Conservation (phyloP, 768 basidiomycete species). For the Termitomyces sp. region DNA sequence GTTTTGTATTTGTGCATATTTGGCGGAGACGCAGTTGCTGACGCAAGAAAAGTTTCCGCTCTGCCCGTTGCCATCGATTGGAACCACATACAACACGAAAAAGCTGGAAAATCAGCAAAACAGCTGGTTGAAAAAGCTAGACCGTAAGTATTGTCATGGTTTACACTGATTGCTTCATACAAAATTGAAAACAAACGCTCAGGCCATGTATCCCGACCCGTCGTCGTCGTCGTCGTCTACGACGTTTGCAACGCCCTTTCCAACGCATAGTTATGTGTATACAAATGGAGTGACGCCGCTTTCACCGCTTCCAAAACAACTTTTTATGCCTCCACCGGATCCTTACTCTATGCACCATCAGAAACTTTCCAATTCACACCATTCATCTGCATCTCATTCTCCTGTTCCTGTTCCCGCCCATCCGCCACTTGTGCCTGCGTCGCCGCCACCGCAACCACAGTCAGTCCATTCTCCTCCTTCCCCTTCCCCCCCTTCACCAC, state of each 20-base stretch:
- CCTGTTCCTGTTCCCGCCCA: neutral
- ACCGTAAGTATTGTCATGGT: neutral
- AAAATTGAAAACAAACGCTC: neutral
- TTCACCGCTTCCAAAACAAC: conserved; percentile 61
- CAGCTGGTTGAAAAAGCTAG: neutral
- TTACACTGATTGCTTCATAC: neutral
- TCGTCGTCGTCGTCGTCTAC: conserved; percentile 4
- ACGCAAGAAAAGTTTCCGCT: conserved; percentile 3
- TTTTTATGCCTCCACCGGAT: conserved; percentile 40
- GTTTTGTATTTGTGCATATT: conserved; percentile 3
- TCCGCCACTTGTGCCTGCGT: neutral
- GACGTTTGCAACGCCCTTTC: conserved; percentile 4
- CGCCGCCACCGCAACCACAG: neutral
- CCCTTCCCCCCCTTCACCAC: neutral
- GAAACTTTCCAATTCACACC: conserved; percentile 1
- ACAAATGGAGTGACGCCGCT: conserved; percentile 20
- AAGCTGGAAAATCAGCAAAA: neutral
- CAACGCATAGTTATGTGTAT: conserved; percentile 7
- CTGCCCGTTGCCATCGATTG: conserved; percentile 4
- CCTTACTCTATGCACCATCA: conserved; percentile 6
- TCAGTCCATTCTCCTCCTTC: neutral
- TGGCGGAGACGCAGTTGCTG: neutral
- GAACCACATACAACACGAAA: neutral
- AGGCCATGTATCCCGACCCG: conserved; percentile 7
- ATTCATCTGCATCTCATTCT: conserved; percentile 1